Evolutionary conservation across 805 yeast species (phyloP).

Genomic region (Hagleromyces aurorensis): DNA sequence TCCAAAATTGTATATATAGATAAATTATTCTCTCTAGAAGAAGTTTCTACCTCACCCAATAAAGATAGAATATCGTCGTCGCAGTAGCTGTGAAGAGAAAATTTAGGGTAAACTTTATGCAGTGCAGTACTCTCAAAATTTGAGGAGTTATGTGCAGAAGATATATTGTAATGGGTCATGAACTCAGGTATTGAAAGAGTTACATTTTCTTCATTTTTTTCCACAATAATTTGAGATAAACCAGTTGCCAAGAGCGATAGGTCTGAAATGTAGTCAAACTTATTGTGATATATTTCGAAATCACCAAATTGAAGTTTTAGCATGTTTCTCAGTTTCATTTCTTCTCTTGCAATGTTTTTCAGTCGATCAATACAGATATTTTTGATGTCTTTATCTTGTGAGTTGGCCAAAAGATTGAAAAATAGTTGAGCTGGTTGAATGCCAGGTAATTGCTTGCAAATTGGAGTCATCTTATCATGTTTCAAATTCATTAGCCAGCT

Average conservation of each 20-base stretch:
- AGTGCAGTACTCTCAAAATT: background rate
- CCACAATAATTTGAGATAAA: conserved; percentile 46
- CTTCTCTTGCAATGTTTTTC: conserved; percentile 36
- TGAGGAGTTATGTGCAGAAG: too few species aligned
- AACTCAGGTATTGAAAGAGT: conserved; percentile 30
- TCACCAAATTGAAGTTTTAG: conserved; percentile 32
- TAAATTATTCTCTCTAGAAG: too few species aligned
- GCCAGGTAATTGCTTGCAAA: too few species aligned
- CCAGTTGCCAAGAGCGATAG: conserved; percentile 42
- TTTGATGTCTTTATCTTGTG: conserved; percentile 34
- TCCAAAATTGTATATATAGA: too few species aligned
- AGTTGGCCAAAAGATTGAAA: conserved; percentile 36
- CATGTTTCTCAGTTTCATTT: conserved; percentile 28
- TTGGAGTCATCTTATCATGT: too few species aligned
- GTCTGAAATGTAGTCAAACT: conserved; percentile 44
- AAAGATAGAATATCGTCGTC: conserved; percentile 41
- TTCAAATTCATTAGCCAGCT: conserved; percentile 50
- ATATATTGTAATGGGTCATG: too few species aligned
- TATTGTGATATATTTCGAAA: too few species aligned
- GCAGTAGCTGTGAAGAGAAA: conserved; percentile 40
- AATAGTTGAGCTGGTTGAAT: conserved; percentile 46
- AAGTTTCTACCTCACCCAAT: background rate
- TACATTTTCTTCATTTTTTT: conserved; percentile 28
- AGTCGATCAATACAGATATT: conserved; percentile 32
- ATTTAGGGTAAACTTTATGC: conserved; percentile 13